A percentile compares a stretch with the other conserved stretches of the same genome.
Evolutionary conservation across 768 basidiomycete genomes (phyloP).

Genomic region (Coprinopsis cinerea): DNA sequence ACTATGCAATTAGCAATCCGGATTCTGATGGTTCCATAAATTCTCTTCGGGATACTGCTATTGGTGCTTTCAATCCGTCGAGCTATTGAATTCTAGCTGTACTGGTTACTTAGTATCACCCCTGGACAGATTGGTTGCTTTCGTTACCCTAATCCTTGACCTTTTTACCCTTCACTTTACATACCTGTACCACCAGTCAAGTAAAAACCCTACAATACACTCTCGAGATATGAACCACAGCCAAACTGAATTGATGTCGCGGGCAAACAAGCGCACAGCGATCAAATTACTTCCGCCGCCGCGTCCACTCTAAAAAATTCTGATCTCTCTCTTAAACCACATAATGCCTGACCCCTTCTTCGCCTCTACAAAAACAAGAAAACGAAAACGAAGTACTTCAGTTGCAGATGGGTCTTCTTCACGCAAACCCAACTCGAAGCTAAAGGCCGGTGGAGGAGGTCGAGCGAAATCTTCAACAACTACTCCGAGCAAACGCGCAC

Average conservation of each 20-base stretch:
- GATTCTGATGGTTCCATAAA: constrained; percentile 9
- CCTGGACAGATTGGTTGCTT: neutral
- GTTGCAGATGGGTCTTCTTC: constrained; percentile 16
- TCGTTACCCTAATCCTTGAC: neutral
- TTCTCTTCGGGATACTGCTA: constrained; percentile 5
- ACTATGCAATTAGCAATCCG: constrained; percentile 18
- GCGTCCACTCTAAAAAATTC: neutral
- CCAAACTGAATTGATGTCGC: too few species aligned
- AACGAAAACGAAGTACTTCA: constrained; percentile 48
- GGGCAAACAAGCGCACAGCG: too few species aligned
- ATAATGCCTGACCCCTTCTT: constrained; percentile 85
- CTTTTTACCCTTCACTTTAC: neutral
- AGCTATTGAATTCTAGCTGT: too few species aligned
- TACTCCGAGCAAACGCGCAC: constrained; percentile 22
- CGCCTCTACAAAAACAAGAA: constrained; percentile 50
- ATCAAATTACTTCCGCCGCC: too few species aligned
- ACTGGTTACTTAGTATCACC: too few species aligned
- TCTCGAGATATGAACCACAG: too few species aligned
- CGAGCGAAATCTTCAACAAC: neutral
- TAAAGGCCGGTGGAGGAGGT: constrained; percentile 10
- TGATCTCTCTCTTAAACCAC: constrained; percentile 1
- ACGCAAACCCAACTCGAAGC: constrained; percentile 16
- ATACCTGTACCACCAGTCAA: too few species aligned
- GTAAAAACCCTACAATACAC: too few species aligned
- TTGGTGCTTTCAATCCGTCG: neutral